Evolutionary conservation across 768 basidiomycete genomes (phyloP).

Genomic region (Tremella yokohamensis): DNA sequence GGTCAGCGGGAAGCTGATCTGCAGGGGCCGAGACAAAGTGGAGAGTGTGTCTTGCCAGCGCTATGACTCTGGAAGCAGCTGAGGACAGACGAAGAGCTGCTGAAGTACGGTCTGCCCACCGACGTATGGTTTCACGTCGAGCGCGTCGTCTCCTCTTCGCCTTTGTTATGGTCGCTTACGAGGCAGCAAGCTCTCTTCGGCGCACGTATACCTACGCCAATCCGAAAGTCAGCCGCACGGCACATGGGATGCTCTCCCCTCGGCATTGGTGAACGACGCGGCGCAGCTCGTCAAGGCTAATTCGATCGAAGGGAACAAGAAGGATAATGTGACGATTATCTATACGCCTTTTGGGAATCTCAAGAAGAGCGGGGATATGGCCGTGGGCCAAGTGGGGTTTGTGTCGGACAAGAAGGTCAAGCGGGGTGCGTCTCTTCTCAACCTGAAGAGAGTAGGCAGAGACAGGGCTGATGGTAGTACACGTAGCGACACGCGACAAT

Average conservation of each 20-base stretch:
- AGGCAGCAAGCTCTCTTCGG: slow-evolving; percentile 68
- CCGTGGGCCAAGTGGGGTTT: slow-evolving; percentile 91
- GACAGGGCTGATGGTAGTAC: slow-evolving; percentile 55
- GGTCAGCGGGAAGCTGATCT: background rate
- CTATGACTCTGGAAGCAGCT: background rate
- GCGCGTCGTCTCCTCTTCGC: slow-evolving; percentile 19
- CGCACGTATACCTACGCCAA: slow-evolving; percentile 94
- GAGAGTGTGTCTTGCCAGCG: slow-evolving; percentile 61
- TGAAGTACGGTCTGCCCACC: slow-evolving; percentile 64
- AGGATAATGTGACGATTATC: slow-evolving; percentile 85
- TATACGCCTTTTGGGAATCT: slow-evolving; percentile 90
- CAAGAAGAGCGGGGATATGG: slow-evolving; percentile 99
- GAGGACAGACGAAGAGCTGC: slow-evolving; percentile 81
- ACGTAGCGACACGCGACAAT: slow-evolving; percentile 79
- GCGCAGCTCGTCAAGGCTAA: slow-evolving; percentile 97
- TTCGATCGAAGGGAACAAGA: slow-evolving; percentile 97
- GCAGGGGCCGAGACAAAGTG: slow-evolving; percentile 78
- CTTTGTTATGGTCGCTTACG: background rate
- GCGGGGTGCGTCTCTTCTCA: slow-evolving; percentile 57
- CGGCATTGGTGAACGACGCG: slow-evolving; percentile 72
- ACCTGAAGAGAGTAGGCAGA: background rate
- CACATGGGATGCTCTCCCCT: slow-evolving; percentile 79
- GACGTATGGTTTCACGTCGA: slow-evolving; percentile 83
- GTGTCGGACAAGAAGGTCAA: slow-evolving; percentile 86
- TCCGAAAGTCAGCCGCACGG: slow-evolving; percentile 61